Evolutionary conservation across 1,284 basidiomycete genomes (phyloP), one percentile per base, ranked within the genome.

Genomic region (Ceratobasidium papillatum): DNA sequence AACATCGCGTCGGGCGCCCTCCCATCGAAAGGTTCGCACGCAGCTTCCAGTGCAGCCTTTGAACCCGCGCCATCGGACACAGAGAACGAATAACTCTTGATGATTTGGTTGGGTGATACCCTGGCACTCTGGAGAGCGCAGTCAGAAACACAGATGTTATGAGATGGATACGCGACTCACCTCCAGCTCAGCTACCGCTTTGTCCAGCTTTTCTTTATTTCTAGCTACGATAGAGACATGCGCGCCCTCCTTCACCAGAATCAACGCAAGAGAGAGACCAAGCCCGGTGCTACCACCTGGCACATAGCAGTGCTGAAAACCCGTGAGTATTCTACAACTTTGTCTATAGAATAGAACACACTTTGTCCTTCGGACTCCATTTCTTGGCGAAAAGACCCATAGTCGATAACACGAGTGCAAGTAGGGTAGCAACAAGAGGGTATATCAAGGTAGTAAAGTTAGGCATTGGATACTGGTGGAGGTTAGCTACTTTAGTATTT

Each of bases 251-350:
- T 85, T 82, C n/a, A 90, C 87, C 12, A 96, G 86, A 49, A 90
- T 84, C 49, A 87, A 84, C 0, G 94, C 92, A 0, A 95, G 84
- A 0, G 89, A 86, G 14, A 94, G 86, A 8, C 95, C 94, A 1
- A 95, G 86, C 0, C 94, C 94, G 27, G 90, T 86, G 9, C 90
- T 93, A 0, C 93, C 94, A 30, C 94, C 95, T 17, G 94, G 93
- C 68, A 95, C 84, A 80, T 91, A 93, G 81, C 88, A 90, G 79
- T 90, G 90, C 91, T 93, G 52, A 34, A 54, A 34, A 56, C 32
- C 1, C 47, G 45, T 54, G 45, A 38, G 30, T 25, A 14, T 49
- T 27, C 74, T 74, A 52, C 62, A 22, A 49, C 52, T 49, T 25
- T 56, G n/a, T 27, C 1, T 12, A 38, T 12, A n/a, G 43, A 27